Conservation (phyloP, 352 stramenopile genomes). For the Phytophthora pistaciae region DNA sequence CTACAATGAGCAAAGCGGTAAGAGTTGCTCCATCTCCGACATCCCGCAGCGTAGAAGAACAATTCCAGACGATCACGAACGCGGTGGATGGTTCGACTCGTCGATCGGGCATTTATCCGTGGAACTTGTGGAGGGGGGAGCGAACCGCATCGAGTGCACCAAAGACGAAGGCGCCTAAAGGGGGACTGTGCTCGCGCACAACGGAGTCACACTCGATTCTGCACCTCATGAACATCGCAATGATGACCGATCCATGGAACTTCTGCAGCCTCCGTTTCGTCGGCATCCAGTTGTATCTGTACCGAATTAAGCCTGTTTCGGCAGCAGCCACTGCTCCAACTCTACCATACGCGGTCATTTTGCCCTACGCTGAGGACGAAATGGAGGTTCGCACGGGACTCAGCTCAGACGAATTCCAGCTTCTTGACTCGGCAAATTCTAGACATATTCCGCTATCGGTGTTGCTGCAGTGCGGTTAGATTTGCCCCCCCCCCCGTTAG, state of each 20-base stretch:
- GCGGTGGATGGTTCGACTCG: neutral
- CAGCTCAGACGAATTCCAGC: constrained; percentile 18
- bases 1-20: neutral
- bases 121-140: constrained; percentile 1
- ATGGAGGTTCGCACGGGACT: constrained; percentile 39
- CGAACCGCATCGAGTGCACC: neutral
- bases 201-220: constrained; percentile 30
- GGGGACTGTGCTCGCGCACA: constrained; percentile 10
- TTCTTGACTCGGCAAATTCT: constrained; percentile 36
- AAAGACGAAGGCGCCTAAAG: neutral
- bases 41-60: neutral
- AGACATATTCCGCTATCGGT: constrained; percentile 27
- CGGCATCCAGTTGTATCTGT: constrained; percentile 47
- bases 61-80: neutral
- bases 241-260: constrained; percentile 61
- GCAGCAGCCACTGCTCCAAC: neutral
- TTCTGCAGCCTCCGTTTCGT: constrained; percentile 42
- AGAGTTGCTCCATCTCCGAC: constrained; percentile 15
- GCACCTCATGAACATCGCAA: constrained; percentile 58
- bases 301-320: constrained; percentile 17
- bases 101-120: constrained; percentile 1
- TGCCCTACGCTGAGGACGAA: constrained; percentile 38
- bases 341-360: constrained; percentile 30
- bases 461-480: constrained; percentile 30
- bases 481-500: too few relatives aligned